Percentiles rank a stretch among this genome's conserved stretches.
phyloP scores from a whole-genome alignment of 331 rosid genomes.

The Pyrus hybrid region DNA sequence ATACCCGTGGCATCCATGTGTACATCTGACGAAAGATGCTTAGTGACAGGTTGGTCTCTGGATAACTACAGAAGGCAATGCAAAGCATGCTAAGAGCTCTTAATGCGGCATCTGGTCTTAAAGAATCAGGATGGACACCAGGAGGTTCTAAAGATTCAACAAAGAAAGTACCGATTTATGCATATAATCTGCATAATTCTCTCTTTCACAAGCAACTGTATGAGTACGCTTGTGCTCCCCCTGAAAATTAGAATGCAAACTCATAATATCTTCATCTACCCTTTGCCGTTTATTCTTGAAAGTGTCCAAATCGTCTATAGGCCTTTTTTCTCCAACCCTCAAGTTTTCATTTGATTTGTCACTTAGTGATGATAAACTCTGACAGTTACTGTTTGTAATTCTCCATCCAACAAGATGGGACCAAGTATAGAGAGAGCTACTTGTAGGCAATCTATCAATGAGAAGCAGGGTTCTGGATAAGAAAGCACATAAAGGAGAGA shows the following conservation, averaged over 20 bases:
- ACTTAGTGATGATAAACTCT: conserved; percentile 18
- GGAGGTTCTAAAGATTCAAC: conserved; percentile 45
- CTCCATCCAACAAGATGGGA: conserved; percentile 53
- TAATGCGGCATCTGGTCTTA: conserved; percentile 52
- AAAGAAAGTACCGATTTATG: conserved; percentile 45
- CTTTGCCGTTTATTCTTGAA: conserved; percentile 50
- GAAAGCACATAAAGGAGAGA: conserved; percentile 51
- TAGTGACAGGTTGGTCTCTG: conserved; percentile 54
- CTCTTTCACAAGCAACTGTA: conserved; percentile 35
- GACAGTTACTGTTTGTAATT: conserved; percentile 7
- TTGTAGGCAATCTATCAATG: conserved; percentile 67
- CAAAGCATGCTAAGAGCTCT: conserved; percentile 84
- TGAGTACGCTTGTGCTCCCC: conserved; percentile 30
- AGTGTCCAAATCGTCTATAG: conserved; percentile 37
- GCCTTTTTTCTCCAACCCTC: conserved; percentile 65
- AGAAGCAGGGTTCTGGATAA: conserved; percentile 51
- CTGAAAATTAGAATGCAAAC: conserved; percentile 32
- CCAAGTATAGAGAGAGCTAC: conserved; percentile 67
- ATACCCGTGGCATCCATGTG: conserved; percentile 82
- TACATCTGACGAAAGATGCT: conserved; percentile 64
- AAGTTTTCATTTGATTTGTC: conserved; percentile 34
- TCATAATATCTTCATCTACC: conserved; percentile 39
- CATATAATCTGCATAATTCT: conserved; percentile 54
- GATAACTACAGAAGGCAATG: conserved; percentile 56
- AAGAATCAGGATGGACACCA: conserved; percentile 24